Base-by-base conservation (phyloP, 768 basidiomycete species). In the Macrolepiota fuliginosa region DNA sequence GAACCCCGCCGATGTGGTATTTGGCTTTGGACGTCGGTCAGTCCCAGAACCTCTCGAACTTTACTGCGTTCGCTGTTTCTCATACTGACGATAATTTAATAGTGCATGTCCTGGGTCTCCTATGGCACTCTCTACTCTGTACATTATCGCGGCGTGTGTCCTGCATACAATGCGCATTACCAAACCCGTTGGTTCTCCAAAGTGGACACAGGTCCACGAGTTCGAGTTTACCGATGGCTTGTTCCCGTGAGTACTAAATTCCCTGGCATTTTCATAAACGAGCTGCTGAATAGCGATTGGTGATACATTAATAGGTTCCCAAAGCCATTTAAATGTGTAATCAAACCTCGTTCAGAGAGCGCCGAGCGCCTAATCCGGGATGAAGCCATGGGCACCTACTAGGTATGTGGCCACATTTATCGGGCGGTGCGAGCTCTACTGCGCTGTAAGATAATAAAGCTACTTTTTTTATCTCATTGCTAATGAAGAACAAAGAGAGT, bases 11-110 rank as follows among this genome's bases (percentile, higher is more conserved):
- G 67, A 70, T 12, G 51, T 75, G 52, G 70, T 70, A 5, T 77
- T 75, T 58, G 77, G 76, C 2, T 77, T 76, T 57, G 76, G 76
- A 13, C 69, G 84, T 52, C 70, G 74, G 72, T 73, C 40, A 58
- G 71, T 68, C 24, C 7, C 29, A 32, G 29, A 32, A 7, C 29
- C 7, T 36, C 15, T 24, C 4, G 15, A 4, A 25, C 29, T 36
- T 32, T 13, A 56, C 73, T 75, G 45, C 72, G 73, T 71, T 58
- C 58, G 42, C 13, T 53, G 37, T 22, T 29, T 13, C 25, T 36
- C 12, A 25, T 13, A 37, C 27, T 45, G 24, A 46, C 29, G 12
- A 29, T 1, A 15, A n/a, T 4, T 6, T 15, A 22, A 57, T 36
- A 64, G 63, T 32, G 58, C 64, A 15, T 68, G 61, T 51, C 64